A percentile compares a stretch with the other conserved stretches of the same genome.
These are phyloP conservation scores for Corinectria fuckeliana DNA, from an alignment of 2,329 filamentous ascomycete genomes.

Conservation along the genomic window DNA sequence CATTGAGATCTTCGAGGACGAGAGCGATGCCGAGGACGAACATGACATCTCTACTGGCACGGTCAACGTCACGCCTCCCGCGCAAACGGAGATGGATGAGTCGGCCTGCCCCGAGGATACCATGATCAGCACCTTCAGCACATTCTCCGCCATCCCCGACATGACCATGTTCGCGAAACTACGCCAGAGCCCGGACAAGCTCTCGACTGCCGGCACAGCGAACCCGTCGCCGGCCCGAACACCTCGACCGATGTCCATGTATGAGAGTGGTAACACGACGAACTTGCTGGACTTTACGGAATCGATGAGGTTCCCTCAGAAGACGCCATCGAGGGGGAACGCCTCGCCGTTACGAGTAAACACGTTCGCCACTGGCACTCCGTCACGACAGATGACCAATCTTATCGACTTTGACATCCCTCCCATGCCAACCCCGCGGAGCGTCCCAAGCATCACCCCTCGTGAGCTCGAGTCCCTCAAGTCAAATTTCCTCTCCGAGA, in stretches of 20 bases:
- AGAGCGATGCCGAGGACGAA: slow-evolving; percentile 38
- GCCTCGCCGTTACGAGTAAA: slow-evolving; percentile 43
- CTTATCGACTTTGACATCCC: slow-evolving; percentile 83
- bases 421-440: slow-evolving; percentile 90
- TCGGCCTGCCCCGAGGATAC: slow-evolving; percentile 69
- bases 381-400: slow-evolving; percentile 65
- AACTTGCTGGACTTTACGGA: slow-evolving; percentile 92
- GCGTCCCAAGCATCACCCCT: slow-evolving; percentile 87
- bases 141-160: slow-evolving; percentile 87
- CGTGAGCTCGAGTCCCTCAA: slow-evolving; percentile 93
- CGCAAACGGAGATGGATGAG: slow-evolving; percentile 40
- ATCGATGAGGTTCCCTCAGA: slow-evolving; percentile 60
- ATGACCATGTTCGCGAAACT: slow-evolving; percentile 83
- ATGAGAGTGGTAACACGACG: slow-evolving; percentile 67
- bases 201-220: slow-evolving; percentile 47
- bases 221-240: slow-evolving; percentile 46
- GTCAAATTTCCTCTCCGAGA: slow-evolving; percentile 88
- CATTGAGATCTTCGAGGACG: slow-evolving; percentile 68
- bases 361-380: slow-evolving; percentile 49
- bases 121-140: slow-evolving; percentile 83
- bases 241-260: slow-evolving; percentile 41
- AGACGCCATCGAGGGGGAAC: slow-evolving; percentile 54
- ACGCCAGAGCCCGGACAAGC: slow-evolving; percentile 68
- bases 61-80: slow-evolving; percentile 37
- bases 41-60: slow-evolving; percentile 37